phyloP scores from a whole-genome alignment of 176 grass and related monocot species.

The Calamus simplicifolius region DNA sequence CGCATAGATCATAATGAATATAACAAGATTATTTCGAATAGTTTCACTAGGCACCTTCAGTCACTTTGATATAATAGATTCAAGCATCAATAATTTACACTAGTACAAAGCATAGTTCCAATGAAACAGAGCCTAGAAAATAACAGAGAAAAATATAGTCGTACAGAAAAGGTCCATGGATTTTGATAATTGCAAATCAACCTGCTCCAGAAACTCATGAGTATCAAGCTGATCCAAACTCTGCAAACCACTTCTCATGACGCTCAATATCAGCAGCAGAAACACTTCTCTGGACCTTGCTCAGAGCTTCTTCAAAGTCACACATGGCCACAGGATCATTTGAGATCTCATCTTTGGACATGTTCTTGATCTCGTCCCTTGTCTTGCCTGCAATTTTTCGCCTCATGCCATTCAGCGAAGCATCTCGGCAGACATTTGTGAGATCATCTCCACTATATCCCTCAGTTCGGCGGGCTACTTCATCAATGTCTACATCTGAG shows the following conservation, averaged over 20 bases:
- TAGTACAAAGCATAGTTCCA: not conserved
- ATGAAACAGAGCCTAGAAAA: too few relatives aligned
- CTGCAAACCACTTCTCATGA: constrained; percentile 93
- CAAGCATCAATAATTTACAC: not conserved
- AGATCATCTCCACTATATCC: constrained; percentile 91
- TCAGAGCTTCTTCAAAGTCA: constrained; percentile 72
- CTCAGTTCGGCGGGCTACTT: constrained; percentile 70
- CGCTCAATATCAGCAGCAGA: constrained; percentile 66
- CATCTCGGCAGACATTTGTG: constrained; percentile 95
- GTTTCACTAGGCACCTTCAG: too few relatives aligned
- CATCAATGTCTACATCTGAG: constrained; percentile 61
- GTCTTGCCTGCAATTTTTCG: constrained; percentile 97
- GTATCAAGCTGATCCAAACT: constrained; percentile 60
- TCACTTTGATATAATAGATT: too few relatives aligned
- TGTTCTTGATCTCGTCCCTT: constrained; percentile 81
- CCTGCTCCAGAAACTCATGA: not conserved
- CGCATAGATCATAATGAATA: too few relatives aligned
- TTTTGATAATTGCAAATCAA: not conserved
- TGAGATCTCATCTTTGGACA: constrained; percentile 84
- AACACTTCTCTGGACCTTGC: constrained; percentile 88
- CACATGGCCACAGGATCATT: constrained; percentile 92
- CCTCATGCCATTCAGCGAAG: constrained; percentile 90
- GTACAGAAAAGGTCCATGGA: too few relatives aligned
- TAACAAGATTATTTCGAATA: too few relatives aligned
- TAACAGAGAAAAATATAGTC: too few relatives aligned